Evolutionary conservation across 2,329 filamentous ascomycete species (phyloP).

Genomic region (Daldinia sp.): DNA sequence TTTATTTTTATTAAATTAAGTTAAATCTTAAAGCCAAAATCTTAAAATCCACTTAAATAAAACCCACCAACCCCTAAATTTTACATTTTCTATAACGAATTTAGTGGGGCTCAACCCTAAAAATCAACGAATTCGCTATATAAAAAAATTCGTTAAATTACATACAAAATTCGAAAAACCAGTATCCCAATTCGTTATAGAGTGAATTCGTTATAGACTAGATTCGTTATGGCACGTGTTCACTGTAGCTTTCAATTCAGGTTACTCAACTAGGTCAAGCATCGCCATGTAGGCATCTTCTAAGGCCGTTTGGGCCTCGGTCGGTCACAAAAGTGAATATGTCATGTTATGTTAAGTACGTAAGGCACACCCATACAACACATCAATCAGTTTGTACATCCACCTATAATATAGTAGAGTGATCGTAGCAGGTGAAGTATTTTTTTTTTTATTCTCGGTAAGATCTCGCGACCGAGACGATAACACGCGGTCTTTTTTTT

Average conservation of each 20-base stretch:
- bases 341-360: not conserved
- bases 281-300: not conserved
- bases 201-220: no score
- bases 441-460: constrained; percentile 24
- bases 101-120: no score
- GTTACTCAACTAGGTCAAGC: constrained; percentile 8
- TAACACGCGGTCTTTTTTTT: constrained; percentile 31
- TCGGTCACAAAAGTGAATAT: not conserved
- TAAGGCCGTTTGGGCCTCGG: not conserved
- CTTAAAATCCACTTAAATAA: no score
- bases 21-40: no score
- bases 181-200: no score
- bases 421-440: not conserved
- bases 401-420: not conserved
- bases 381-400: not conserved
- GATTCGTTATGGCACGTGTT: no score
- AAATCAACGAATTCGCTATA: no score
- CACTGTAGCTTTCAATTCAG: constrained; percentile 3
- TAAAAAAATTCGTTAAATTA: no score
- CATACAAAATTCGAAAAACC: no score
- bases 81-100: no score
- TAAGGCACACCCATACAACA: constrained; percentile 11
- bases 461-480: constrained; percentile 30
- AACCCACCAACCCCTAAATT: no score
- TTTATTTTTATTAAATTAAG: no score